phyloP scores from a whole-genome alignment of 176 grass and related monocot genomes.

The Oropetium thomaeum region DNA sequence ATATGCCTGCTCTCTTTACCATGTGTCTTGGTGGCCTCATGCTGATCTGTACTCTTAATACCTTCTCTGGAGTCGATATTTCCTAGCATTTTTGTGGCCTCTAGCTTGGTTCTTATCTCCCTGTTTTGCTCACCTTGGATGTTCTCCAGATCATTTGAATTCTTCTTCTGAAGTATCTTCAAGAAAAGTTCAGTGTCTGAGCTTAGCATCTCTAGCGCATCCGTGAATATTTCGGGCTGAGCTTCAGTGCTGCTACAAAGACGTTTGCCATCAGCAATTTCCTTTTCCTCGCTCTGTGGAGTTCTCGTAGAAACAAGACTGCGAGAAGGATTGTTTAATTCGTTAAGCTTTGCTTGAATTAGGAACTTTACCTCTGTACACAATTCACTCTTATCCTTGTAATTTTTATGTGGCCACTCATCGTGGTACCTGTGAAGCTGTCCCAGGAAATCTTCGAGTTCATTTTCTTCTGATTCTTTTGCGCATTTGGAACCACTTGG shows the following conservation, averaged over 20 bases:
- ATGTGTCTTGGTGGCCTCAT: conserved; percentile 24
- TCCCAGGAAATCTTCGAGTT: conserved; percentile 59
- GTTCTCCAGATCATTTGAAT: conserved; percentile 48
- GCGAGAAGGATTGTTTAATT: conserved; percentile 31
- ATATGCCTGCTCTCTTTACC: conserved; percentile 35
- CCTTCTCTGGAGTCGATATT: background rate
- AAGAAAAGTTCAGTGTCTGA: conserved; percentile 66
- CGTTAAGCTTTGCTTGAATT: conserved; percentile 50
- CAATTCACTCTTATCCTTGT: conserved; percentile 40
- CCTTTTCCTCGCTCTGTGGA: conserved; percentile 8
- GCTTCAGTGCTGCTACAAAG: conserved; percentile 19
- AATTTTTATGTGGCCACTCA: conserved; percentile 43
- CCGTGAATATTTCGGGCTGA: conserved; percentile 45
- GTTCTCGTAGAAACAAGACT: conserved; percentile 17
- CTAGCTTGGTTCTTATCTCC: background rate
- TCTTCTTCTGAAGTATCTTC: conserved; percentile 56
- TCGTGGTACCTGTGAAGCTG: conserved; percentile 48
- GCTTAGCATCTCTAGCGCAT: conserved; percentile 51
- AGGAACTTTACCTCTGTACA: conserved; percentile 48
- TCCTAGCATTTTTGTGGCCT: conserved; percentile 5
- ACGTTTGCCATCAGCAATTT: conserved; percentile 32
- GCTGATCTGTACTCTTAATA: conserved; percentile 12
- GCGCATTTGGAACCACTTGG: conserved; percentile 35
- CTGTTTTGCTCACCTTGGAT: conserved; percentile 34
- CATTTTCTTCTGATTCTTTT: conserved; percentile 42